phyloP scores from a whole-genome alignment of 2,329 filamentous ascomycete genomes.

The Ophiocordyceps sinensis region DNA sequence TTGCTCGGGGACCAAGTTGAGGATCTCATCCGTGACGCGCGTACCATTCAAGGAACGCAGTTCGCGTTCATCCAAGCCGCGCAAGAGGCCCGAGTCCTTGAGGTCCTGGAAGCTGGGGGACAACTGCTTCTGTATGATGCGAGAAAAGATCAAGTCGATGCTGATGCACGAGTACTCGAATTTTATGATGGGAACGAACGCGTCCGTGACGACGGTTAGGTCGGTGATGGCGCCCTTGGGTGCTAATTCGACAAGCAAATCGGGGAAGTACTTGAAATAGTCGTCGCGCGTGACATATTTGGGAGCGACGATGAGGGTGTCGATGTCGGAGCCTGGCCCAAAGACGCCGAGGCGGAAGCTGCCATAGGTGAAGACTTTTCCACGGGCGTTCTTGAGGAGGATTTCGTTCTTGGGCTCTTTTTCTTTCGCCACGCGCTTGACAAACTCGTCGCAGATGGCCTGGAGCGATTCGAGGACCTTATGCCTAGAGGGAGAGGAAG shows the following conservation, averaged over 20 bases:
- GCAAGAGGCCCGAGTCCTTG: slow-evolving; percentile 70
- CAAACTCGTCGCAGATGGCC: slow-evolving; percentile 70
- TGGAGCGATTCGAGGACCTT: slow-evolving; percentile 65
- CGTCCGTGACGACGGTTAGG: slow-evolving; percentile 72
- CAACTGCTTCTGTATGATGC: slow-evolving; percentile 57
- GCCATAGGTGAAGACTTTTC: slow-evolving; percentile 90
- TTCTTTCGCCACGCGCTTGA: slow-evolving; percentile 61
- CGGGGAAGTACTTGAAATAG: slow-evolving; percentile 85
- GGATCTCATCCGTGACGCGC: slow-evolving; percentile 83
- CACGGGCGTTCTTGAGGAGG: slow-evolving; percentile 70
- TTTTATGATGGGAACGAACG: slow-evolving; percentile 95
- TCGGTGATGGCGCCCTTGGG: slow-evolving; percentile 69
- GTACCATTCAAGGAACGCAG: slow-evolving; percentile 87
- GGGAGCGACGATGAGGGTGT: slow-evolving; percentile 84
- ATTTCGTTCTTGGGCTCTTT: slow-evolving; percentile 60
- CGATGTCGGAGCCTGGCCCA: slow-evolving; percentile 92
- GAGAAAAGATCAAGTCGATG: slow-evolving; percentile 85
- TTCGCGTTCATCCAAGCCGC: slow-evolving; percentile 75
- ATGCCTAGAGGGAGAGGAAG: slow-evolving; percentile 30
- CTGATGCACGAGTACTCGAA: slow-evolving; percentile 83
- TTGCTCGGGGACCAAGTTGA: slow-evolving; percentile 75
- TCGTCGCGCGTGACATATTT: slow-evolving; percentile 80
- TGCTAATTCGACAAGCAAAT: slow-evolving; percentile 61
- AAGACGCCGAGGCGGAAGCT: slow-evolving; percentile 92
- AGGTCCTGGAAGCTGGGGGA: slow-evolving; percentile 53